These are phyloP conservation scores for Tricholoma terreum DNA, from an alignment of 768 basidiomycete species.

Conservation along the genomic window DNA sequence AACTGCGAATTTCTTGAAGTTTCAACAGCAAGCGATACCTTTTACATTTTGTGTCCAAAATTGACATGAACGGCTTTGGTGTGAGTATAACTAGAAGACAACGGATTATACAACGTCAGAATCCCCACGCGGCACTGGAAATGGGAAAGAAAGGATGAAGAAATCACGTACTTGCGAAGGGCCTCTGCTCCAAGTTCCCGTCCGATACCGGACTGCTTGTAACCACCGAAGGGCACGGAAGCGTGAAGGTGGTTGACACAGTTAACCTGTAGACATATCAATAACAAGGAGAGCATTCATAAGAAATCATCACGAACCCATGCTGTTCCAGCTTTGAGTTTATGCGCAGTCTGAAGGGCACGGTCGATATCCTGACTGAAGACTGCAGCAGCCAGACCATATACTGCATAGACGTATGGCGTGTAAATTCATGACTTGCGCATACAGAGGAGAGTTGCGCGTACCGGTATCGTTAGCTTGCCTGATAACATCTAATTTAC, in stretches of 20 bases:
- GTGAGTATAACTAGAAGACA: neutral
- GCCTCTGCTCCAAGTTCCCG: slow-evolving; percentile 1
- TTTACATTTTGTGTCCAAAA: neutral
- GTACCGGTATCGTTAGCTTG: slow-evolving; percentile 77
- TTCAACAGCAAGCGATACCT: no score
- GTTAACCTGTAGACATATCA: slow-evolving; percentile 33
- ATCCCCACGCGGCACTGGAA: no score
- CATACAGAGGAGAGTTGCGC: neutral
- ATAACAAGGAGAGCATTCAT: neutral
- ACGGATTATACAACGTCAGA: neutral
- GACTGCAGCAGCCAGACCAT: slow-evolving; percentile 86
- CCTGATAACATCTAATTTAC: slow-evolving; percentile 46
- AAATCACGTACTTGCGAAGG: neutral
- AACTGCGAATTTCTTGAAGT: no score
- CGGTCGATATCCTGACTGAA: slow-evolving; percentile 79
- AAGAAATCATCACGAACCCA: slow-evolving; percentile 44
- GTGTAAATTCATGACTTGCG: neutral
- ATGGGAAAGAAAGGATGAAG: neutral
- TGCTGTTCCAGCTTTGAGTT: slow-evolving; percentile 76
- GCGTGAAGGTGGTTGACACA: slow-evolving; percentile 48
- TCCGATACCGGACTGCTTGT: slow-evolving; percentile 3
- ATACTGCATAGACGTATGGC: slow-evolving; percentile 28
- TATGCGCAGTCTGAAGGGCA: slow-evolving; percentile 69
- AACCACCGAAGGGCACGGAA: slow-evolving; percentile 18
- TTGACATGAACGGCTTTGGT: slow-evolving; percentile 1